Evolutionary conservation across 768 basidiomycete species (phyloP).

Genomic region (Galerina sulciceps): DNA sequence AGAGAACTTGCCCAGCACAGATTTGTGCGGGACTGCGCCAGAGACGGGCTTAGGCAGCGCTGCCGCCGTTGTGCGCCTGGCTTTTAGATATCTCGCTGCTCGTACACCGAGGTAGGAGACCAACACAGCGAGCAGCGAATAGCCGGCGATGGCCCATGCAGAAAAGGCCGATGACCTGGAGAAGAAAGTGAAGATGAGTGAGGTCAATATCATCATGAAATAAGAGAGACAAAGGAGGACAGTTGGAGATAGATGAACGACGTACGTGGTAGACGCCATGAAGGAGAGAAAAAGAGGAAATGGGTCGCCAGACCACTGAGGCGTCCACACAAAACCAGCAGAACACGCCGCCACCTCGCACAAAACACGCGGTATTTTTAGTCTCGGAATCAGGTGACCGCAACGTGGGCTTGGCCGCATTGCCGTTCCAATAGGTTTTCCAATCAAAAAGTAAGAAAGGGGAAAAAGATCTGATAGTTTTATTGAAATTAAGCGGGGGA

Average conservation of each 20-base stretch:
- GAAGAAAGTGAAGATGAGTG: slow-evolving; percentile 3
- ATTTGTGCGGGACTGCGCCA: background rate
- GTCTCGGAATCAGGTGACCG: slow-evolving; percentile 1
- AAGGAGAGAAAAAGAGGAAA: background rate
- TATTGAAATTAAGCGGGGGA: no score
- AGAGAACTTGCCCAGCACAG: slow-evolving; percentile 1
- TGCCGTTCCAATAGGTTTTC: no score
- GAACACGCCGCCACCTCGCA: slow-evolving; percentile 15
- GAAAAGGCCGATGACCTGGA: slow-evolving; percentile 8
- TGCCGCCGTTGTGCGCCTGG: background rate
- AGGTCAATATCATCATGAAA: background rate
- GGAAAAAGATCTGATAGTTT: no score
- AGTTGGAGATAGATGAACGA: slow-evolving; percentile 5
- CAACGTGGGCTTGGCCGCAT: no score
- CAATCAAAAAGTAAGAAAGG: no score
- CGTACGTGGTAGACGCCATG: slow-evolving; percentile 22
- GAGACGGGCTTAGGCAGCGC: slow-evolving; percentile 11
- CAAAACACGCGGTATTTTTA: slow-evolving; percentile 25
- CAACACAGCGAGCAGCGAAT: slow-evolving; percentile 16
- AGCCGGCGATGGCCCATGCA: slow-evolving; percentile 18
- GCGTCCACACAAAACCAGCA: slow-evolving; percentile 10
- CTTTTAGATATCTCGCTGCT: slow-evolving; percentile 6
- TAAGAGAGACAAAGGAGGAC: background rate
- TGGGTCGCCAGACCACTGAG: slow-evolving; percentile 3
- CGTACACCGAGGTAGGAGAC: slow-evolving; percentile 19